A percentile compares a stretch with the other conserved stretches of the same genome.
Evolutionary conservation across 2,329 filamentous ascomycete species (phyloP).

Genomic region (Fusarium subglutinans): DNA sequence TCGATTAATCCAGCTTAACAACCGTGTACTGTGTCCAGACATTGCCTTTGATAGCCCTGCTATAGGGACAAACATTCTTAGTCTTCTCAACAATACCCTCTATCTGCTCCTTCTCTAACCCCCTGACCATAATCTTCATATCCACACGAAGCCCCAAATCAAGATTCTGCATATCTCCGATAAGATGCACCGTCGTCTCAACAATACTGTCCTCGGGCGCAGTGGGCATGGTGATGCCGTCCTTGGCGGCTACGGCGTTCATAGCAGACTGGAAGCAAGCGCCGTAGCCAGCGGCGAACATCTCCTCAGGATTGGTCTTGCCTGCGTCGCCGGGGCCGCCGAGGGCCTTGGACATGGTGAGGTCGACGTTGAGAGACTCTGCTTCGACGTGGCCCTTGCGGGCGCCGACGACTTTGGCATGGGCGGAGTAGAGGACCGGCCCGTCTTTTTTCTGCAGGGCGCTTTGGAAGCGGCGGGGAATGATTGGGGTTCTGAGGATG

Average conservation of each 20-base stretch:
- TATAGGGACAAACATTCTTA: constrained; percentile 3
- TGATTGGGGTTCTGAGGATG: background rate
- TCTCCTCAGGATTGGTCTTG: constrained; percentile 12
- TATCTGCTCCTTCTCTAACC: background rate
- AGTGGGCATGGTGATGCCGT: constrained; percentile 7
- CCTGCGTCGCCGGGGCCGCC: constrained; percentile 16
- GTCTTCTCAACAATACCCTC: constrained; percentile 9
- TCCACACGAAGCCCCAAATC: constrained; percentile 12
- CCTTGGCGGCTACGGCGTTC: constrained; percentile 13
- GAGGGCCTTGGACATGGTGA: constrained; percentile 24
- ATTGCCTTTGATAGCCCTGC: background rate
- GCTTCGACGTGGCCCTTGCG: constrained; percentile 18
- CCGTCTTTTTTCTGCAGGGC: background rate
- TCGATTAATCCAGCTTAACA: background rate
- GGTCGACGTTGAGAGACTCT: constrained; percentile 22
- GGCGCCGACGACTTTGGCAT: constrained; percentile 16
- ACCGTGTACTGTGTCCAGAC: constrained; percentile 3
- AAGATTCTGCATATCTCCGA: constrained; percentile 14
- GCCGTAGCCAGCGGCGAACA: constrained; percentile 19
- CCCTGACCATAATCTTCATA: constrained; percentile 23
- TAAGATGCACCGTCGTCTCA: constrained; percentile 15
- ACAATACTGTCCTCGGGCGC: constrained; percentile 12
- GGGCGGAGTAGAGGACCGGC: constrained; percentile 2
- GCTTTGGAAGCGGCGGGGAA: background rate
- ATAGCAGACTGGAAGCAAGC: constrained; percentile 23